Evolutionary conservation across 768 basidiomycete species (phyloP).

Genomic region (Xerocomellus chrysenteron): DNA sequence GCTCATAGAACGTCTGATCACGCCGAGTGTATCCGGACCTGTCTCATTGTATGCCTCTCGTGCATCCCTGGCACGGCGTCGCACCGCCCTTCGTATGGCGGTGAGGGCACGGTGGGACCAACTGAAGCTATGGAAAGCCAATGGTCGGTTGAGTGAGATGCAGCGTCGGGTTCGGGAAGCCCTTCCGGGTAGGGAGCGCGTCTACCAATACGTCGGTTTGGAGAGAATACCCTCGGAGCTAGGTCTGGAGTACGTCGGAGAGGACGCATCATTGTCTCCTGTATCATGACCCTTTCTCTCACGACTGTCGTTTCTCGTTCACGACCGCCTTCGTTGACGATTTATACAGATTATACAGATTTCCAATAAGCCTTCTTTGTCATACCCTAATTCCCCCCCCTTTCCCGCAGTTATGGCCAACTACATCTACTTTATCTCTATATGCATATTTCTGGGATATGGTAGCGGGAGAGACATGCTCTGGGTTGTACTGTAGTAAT

Average conservation of each 20-base stretch:
- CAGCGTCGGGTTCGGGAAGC: constrained; percentile 31
- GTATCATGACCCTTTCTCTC: constrained; percentile 15
- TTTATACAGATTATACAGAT: background rate
- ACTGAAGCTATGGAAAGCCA: constrained; percentile 23
- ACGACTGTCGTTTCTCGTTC: constrained; percentile 9
- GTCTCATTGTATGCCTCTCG: constrained; percentile 15
- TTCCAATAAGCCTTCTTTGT: background rate
- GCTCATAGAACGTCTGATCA: constrained; percentile 18
- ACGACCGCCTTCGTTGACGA: constrained; percentile 13
- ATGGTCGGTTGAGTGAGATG: constrained; percentile 27
- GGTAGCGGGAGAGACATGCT: background rate
- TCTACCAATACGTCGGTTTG: constrained; percentile 33
- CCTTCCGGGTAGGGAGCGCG: constrained; percentile 26
- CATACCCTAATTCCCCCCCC: background rate
- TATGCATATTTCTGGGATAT: constrained; percentile 9
- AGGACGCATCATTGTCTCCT: background rate
- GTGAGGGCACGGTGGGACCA: constrained; percentile 32
- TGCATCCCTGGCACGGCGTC: constrained; percentile 27
- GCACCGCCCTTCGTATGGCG: constrained; percentile 27
- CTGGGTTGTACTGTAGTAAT: constrained; percentile 13
- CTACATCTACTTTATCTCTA: constrained; percentile 19
- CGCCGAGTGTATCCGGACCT: constrained; percentile 4
- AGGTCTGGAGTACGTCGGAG: background rate
- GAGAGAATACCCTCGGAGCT: constrained; percentile 5
- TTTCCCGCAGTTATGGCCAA: constrained; percentile 8